A percentile compares a stretch with the other conserved stretches of the same genome.
phyloP scores from a whole-genome alignment of 306 rosid species.

The Acacia crassicarpa region DNA sequence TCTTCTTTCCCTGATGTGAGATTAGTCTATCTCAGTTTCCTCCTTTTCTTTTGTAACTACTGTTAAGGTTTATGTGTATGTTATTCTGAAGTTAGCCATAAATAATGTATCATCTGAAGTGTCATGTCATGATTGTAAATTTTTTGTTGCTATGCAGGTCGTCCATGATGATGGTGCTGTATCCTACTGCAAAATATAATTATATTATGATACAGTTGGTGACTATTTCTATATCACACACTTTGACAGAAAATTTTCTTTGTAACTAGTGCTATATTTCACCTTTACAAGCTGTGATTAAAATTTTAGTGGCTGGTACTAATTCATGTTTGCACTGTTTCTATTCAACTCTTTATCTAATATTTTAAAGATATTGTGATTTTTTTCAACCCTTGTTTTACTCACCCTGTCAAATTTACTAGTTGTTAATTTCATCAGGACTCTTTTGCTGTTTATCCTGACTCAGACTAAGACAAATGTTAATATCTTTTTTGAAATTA shows the following conservation, averaged over 20 bases:
- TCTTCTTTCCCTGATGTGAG: background rate
- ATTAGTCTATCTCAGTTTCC: background rate
- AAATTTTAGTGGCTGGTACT: background rate
- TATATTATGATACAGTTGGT: slow-evolving; percentile 25
- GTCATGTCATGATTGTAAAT: slow-evolving; percentile 23
- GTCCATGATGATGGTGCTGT: slow-evolving; percentile 92
- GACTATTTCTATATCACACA: background rate
- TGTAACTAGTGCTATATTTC: background rate
- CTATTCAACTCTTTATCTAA: background rate
- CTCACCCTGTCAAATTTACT: background rate
- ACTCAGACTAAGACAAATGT: background rate
- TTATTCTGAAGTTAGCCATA: background rate
- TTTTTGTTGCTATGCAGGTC: slow-evolving; percentile 67
- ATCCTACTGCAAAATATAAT: slow-evolving; percentile 52
- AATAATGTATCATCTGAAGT: slow-evolving; percentile 3
- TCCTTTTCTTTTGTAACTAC: slow-evolving; percentile 3
- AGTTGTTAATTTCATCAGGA: background rate
- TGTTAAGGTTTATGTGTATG: background rate
- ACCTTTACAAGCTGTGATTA: background rate
- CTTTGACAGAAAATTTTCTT: slow-evolving; percentile 5
- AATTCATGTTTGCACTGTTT: background rate
- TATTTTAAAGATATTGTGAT: background rate
- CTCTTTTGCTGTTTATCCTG: background rate
- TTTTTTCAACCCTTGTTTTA: background rate
- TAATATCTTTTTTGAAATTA: slow-evolving; percentile 8